Conservation (phyloP, 2,329 filamentous ascomycete genomes). For the Fusarium lateritium region DNA sequence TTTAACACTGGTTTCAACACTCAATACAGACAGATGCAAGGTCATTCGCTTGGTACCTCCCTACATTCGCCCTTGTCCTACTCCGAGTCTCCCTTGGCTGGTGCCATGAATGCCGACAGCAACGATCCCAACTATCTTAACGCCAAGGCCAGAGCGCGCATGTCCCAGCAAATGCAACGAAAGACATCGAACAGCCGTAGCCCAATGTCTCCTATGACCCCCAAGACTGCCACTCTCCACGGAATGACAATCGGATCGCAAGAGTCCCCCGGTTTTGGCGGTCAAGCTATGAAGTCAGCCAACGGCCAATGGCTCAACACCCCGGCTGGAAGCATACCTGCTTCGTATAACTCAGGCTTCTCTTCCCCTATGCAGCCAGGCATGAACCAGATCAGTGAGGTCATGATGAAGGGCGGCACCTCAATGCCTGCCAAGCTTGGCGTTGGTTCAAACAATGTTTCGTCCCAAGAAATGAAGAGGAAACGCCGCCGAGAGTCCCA, state of each 20-base stretch:
- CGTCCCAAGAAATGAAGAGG: slow-evolving; percentile 93
- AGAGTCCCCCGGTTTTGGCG: slow-evolving; percentile 79
- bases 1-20: slow-evolving; percentile 86
- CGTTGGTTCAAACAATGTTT: slow-evolving; percentile 66
- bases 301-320: slow-evolving; percentile 94
- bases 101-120: slow-evolving; percentile 65
- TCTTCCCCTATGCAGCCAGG: slow-evolving; percentile 82
- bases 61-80: slow-evolving; percentile 60
- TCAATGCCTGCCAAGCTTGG: slow-evolving; percentile 92
- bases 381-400: slow-evolving; percentile 86
- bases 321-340: slow-evolving; percentile 81
- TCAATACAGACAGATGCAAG: slow-evolving; percentile 80
- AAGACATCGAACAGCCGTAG: slow-evolving; percentile 82
- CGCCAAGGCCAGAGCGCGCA: slow-evolving; percentile 70
- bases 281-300: slow-evolving; percentile 87
- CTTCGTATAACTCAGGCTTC: slow-evolving; percentile 90
- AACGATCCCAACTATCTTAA: slow-evolving; percentile 72
- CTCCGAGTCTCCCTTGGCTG: slow-evolving; percentile 58
- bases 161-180: slow-evolving; percentile 76
- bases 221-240: slow-evolving; percentile 84
- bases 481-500: slow-evolving; percentile 93
- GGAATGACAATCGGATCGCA: slow-evolving; percentile 77
- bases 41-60: slow-evolving; percentile 69
- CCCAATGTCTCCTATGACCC: slow-evolving; percentile 76
- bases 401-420: slow-evolving; percentile 88